Conservation (phyloP, 2,329 filamentous ascomycete genomes). For the Trichoderma guizhouense region DNA sequence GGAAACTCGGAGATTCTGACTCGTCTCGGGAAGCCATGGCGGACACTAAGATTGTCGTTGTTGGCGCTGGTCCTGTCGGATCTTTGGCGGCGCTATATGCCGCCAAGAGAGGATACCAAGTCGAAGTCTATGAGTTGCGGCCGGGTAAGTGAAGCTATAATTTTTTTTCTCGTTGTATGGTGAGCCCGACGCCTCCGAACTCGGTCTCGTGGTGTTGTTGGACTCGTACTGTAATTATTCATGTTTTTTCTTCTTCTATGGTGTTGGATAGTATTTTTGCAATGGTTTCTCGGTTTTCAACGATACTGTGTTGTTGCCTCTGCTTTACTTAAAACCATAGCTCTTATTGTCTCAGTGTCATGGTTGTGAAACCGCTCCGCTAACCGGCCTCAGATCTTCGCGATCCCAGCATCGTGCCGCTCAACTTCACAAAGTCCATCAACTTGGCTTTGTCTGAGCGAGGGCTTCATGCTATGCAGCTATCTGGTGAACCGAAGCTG, state of each 20-base stretch:
- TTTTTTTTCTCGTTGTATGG: neutral
- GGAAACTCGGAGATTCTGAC: neutral
- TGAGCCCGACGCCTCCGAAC: conserved; percentile 9
- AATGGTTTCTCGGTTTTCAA: neutral
- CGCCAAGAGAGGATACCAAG: conserved; percentile 79
- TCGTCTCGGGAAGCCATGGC: conserved; percentile 37
- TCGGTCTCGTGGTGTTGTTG: conserved; percentile 1
- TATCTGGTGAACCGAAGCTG: conserved; percentile 64
- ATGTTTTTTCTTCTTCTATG: neutral
- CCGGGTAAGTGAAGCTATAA: conserved; percentile 61
- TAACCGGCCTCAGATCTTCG: conserved; percentile 67
- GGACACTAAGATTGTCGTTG: conserved; percentile 70
- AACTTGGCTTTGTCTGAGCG: conserved; percentile 92
- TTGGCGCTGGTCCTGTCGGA: conserved; percentile 91
- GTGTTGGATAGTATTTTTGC: neutral
- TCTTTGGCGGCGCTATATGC: conserved; percentile 91
- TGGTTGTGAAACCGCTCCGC: conserved; percentile 2
- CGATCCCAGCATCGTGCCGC: conserved; percentile 73
- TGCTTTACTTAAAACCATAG: neutral
- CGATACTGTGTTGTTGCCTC: neutral
- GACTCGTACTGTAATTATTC: neutral
- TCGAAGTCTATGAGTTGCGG: conserved; percentile 91
- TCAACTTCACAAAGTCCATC: conserved; percentile 98
- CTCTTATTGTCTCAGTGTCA: neutral
- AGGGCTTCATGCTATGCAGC: conserved; percentile 81